phyloP scores from a whole-genome alignment of 1,284 basidiomycete genomes.

The Anthracocystis walkeri region DNA sequence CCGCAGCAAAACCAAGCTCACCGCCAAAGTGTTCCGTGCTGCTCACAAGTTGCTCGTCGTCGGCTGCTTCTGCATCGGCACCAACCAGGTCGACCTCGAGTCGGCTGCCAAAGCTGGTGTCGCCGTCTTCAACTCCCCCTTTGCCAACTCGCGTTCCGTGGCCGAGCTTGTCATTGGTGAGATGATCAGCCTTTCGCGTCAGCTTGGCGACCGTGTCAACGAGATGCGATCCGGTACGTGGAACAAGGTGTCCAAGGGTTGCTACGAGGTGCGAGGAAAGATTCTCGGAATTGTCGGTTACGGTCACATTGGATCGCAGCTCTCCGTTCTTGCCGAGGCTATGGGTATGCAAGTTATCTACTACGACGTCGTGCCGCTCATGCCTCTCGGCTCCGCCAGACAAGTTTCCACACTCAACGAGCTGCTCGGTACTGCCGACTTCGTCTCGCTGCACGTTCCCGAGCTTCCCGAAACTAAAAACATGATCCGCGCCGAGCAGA shows the following conservation, averaged over 20 bases:
- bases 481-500: conserved; percentile 84
- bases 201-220: conserved; percentile 87
- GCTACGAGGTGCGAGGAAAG: conserved; percentile 98
- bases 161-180: conserved; percentile 97
- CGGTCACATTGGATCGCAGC: conserved; percentile 97
- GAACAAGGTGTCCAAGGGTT: conserved; percentile 99
- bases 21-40: conserved; percentile 80
- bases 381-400: conserved; percentile 94
- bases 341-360: conserved; percentile 97
- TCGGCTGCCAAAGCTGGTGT: conserved; percentile 89
- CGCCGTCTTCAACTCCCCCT: conserved; percentile 99
- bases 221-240: conserved; percentile 91
- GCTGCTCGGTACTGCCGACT: conserved; percentile 85
- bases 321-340: conserved; percentile 95
- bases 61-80: conserved; percentile 99
- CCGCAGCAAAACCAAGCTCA: conserved; percentile 96
- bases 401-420: conserved; percentile 86
- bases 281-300: conserved; percentile 98
- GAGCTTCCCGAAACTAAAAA: conserved; percentile 95
- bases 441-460: conserved; percentile 95
- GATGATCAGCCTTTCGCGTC: conserved; percentile 91
- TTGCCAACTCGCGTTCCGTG: conserved; percentile 98
- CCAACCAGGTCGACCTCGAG: conserved; percentile 94
- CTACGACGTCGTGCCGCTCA: conserved; percentile 94
- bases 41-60: conserved; percentile 82